Evolutionary conservation across 164 flowering plant genomes (phyloP).

Genomic region (Sedum album): DNA sequence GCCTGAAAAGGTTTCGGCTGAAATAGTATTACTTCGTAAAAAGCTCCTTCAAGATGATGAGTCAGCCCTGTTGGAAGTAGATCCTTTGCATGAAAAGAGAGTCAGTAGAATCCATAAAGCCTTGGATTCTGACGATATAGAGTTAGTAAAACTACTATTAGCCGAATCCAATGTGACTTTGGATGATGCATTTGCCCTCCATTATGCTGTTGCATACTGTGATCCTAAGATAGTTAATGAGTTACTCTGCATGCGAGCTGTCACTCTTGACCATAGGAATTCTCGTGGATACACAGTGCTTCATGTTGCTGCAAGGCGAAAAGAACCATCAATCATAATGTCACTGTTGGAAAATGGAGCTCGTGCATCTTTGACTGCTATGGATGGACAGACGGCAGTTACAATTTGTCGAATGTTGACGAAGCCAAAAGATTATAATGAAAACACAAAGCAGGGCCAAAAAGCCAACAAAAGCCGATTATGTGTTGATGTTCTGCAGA

Average conservation of each 20-base stretch:
- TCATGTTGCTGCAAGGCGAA: constrained; percentile 69
- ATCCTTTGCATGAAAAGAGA: constrained; percentile 40
- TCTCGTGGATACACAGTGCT: constrained; percentile 55
- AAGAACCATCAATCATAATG: constrained; percentile 57
- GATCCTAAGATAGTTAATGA: constrained; percentile 57
- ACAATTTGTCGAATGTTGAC: constrained; percentile 52
- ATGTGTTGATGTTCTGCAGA: constrained; percentile 59
- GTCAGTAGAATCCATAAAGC: constrained; percentile 51
- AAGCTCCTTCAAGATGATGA: constrained; percentile 21
- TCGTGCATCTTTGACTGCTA: constrained; percentile 35
- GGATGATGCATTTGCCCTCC: constrained; percentile 66
- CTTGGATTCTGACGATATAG: constrained; percentile 71
- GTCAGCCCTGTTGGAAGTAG: constrained; percentile 9
- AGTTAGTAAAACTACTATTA: constrained; percentile 52
- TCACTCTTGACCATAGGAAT: constrained; percentile 46
- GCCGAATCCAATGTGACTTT: constrained; percentile 43
- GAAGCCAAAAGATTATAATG: constrained; percentile 58
- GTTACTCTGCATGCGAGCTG: constrained; percentile 37
- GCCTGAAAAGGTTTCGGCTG: constrained; percentile 34
- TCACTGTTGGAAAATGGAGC: constrained; percentile 53
- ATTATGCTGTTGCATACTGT: constrained; percentile 68
- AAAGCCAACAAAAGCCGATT: constrained; percentile 47
- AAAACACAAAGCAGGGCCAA: constrained; percentile 44
- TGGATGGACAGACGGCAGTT: constrained; percentile 49
- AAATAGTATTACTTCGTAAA: constrained; percentile 27